A percentile compares a stretch with the other conserved stretches of the same genome.
phyloP scores from a whole-genome alignment of 192 early-diverging fungal species.

The Linnemannia exigua region DNA sequence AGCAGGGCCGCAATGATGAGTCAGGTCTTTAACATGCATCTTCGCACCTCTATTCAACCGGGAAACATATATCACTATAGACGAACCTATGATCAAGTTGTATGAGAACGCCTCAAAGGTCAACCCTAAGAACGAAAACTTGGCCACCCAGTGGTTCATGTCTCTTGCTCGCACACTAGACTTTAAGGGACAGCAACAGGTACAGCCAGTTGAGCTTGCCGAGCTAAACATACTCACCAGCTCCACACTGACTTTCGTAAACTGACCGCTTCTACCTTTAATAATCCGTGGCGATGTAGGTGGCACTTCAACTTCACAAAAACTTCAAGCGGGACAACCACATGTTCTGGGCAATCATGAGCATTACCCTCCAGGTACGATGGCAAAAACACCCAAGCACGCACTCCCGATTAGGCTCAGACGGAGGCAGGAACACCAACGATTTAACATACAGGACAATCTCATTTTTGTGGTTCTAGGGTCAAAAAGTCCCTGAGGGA shows the following conservation, averaged over 20 bases:
- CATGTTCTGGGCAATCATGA: constrained; percentile 90
- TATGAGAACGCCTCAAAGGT: constrained; percentile 76
- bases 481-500: constrained; percentile 40
- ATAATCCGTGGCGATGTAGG: constrained; percentile 48
- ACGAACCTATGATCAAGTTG: constrained; percentile 76
- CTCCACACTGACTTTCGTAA: background rate
- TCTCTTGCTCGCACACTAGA: constrained; percentile 77
- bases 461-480: constrained; percentile 34
- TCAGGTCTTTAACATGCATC: background rate
- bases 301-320: constrained; percentile 86
- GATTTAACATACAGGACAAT: background rate
- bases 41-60: background rate
- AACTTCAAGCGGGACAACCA: constrained; percentile 83
- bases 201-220: constrained; percentile 15
- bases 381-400: background rate
- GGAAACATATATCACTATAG: constrained; percentile 42
- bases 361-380: constrained; percentile 81
- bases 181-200: constrained; percentile 77
- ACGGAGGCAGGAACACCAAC: background rate
- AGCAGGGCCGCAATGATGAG: background rate
- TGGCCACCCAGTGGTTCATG: constrained; percentile 87
- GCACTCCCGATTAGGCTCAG: background rate
- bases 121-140: constrained; percentile 78
- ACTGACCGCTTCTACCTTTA: background rate
- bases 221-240: background rate